These are phyloP conservation scores for Hanseniaspora mollemarum DNA, from an alignment of 805 yeast species.

Conservation along the genomic window DNA sequence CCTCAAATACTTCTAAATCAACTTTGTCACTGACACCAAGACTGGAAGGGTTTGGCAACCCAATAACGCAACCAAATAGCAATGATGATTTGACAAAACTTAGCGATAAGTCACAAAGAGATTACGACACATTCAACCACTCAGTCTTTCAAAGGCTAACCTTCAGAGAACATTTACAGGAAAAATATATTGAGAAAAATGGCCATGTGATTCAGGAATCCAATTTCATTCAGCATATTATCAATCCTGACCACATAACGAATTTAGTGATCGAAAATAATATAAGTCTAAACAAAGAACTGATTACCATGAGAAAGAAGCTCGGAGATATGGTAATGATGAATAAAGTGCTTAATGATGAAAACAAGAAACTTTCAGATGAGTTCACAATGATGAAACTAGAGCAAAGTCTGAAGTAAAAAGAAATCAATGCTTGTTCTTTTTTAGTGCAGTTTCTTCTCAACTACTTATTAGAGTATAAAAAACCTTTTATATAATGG, in stretches of 20 bases:
- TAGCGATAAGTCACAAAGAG: slow-evolving; percentile 5
- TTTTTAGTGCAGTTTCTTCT: background rate
- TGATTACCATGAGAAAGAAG: slow-evolving; percentile 19
- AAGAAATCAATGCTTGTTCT: no score
- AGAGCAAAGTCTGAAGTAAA: slow-evolving; percentile 4
- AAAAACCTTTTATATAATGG: slow-evolving; percentile 16
- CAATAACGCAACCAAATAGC: background rate
- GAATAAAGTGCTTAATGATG: slow-evolving; percentile 9
- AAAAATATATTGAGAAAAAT: background rate
- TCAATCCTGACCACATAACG: slow-evolving; percentile 5
- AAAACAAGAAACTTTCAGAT: slow-evolving; percentile 10
- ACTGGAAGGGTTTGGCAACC: background rate
- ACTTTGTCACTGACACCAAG: background rate
- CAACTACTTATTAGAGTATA: slow-evolving; percentile 23
- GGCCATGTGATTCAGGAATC: background rate
- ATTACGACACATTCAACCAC: slow-evolving; percentile 12
- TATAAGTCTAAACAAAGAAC: background rate
- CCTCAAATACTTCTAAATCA: background rate
- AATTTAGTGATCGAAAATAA: background rate
- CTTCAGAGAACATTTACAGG: background rate
- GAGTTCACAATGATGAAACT: slow-evolving; percentile 12
- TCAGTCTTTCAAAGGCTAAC: slow-evolving; percentile 4
- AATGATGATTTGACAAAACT: background rate
- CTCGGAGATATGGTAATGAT: slow-evolving; percentile 17
- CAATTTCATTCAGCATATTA: background rate